A percentile compares a stretch with the other conserved stretches of the same genome.
phyloP scores from a whole-genome alignment of 345 rosid genomes.

The Carallia brachiata region DNA sequence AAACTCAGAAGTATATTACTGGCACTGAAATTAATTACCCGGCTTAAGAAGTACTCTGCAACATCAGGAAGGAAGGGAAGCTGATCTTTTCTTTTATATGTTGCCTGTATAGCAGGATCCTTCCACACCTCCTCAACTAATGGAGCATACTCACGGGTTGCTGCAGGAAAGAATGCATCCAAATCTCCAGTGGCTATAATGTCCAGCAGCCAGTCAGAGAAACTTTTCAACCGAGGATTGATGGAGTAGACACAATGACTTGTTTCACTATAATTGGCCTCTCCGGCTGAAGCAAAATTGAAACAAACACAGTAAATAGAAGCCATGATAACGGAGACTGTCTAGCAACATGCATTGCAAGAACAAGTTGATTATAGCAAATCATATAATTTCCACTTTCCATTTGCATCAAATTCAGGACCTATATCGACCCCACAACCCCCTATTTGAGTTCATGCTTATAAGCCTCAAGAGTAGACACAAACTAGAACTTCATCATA shows the following conservation, averaged over 20 bases:
- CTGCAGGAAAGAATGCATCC: slow-evolving; percentile 98
- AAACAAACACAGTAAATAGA: neutral
- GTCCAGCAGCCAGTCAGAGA: slow-evolving; percentile 97
- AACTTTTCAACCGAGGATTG: slow-evolving; percentile 90
- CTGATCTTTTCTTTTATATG: slow-evolving; percentile 82
- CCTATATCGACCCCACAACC: too few relatives aligned
- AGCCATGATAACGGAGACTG: neutral
- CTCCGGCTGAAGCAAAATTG: slow-evolving; percentile 47
- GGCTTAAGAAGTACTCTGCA: slow-evolving; percentile 83
- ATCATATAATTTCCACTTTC: too few relatives aligned
- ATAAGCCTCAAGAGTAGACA: too few relatives aligned
- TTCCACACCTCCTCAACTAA: slow-evolving; percentile 97
- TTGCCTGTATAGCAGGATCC: slow-evolving; percentile 93
- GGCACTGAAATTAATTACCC: slow-evolving; percentile 43
- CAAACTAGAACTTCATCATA: too few relatives aligned
- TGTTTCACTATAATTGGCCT: slow-evolving; percentile 37
- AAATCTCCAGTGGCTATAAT: slow-evolving; percentile 97
- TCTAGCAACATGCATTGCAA: too few relatives aligned
- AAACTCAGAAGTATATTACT: neutral
- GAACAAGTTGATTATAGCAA: too few relatives aligned
- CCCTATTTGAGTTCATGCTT: too few relatives aligned
- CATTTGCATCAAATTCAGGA: too few relatives aligned
- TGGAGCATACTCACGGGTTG: slow-evolving; percentile 98
- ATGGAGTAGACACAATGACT: slow-evolving; percentile 63
- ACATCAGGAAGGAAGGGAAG: slow-evolving; percentile 98